Conservation (phyloP, 2,329 filamentous ascomycete species). For the Fusarium sp. region DNA sequence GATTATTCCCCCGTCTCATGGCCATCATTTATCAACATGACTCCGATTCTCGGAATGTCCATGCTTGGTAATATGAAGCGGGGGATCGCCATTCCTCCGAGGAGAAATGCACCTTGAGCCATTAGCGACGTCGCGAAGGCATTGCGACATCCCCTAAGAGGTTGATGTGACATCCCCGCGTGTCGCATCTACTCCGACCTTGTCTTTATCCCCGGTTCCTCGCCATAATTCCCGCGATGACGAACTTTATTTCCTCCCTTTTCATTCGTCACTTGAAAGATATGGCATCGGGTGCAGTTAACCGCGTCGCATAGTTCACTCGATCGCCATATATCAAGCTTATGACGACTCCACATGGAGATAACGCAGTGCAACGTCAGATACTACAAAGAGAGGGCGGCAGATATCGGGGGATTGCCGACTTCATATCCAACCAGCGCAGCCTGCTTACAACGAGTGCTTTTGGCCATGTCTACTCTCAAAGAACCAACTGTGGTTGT, state of each 20-base stretch:
- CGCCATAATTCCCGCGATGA: neutral
- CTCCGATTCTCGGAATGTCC: neutral
- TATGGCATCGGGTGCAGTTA: neutral
- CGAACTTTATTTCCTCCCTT: neutral
- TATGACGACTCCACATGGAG: slow-evolving; percentile 1
- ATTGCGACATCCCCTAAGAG: slow-evolving; percentile 2
- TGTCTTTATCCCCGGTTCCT: neutral
- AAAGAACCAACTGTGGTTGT: neutral
- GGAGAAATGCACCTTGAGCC: neutral
- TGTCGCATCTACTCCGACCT: neutral
- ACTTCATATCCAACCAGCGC: neutral
- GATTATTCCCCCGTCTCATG: neutral
- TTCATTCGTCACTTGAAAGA: neutral
- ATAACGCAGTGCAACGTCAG: neutral
- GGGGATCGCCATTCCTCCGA: slow-evolving; percentile 1
- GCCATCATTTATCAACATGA: neutral
- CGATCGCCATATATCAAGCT: slow-evolving; percentile 9
- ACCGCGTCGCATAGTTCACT: neutral
- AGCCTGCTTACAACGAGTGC: neutral
- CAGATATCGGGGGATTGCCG: neutral
- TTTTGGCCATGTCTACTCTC: neutral
- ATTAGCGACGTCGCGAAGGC: neutral
- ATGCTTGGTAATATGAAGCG: slow-evolving; percentile 9
- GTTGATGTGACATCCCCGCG: neutral
- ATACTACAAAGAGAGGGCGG: neutral